Base-by-base conservation (phyloP, 768 basidiomycete species). In the Suillus plorans region DNA sequence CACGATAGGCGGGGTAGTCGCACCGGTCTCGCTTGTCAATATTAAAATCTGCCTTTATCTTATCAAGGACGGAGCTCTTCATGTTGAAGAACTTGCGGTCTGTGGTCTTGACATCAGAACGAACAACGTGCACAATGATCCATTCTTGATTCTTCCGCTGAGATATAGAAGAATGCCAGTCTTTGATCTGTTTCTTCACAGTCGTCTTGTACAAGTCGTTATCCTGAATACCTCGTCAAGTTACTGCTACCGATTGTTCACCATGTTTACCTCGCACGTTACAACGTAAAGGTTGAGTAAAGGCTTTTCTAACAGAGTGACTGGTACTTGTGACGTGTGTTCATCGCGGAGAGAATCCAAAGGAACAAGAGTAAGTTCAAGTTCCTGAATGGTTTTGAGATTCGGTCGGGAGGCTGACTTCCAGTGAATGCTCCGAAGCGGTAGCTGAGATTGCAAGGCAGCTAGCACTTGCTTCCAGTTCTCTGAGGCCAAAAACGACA, bases 381-480 rank as follows among this genome's bases (percentile, higher is more conserved):
- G 83, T 68, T 94, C 89, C 72, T 95, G 94, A 60, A 99, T 94
- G 1, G 94, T 97, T 67, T 91, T 85, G 50, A 95, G 80, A 18
- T 86, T 86, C 5, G 90, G 83, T 50, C 89, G 82, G 2, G 88
- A 85, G 5, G 84, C 71, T 20, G 91, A 85, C 75, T 92, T 96
- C 96, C 97, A 98, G 76, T 98, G 94, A 34, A 99, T 85, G 77
- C 90, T 96, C 60, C 90, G 87, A 61, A 99, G 80, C 0, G 97
- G 97, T 7, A 93, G 77, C 69, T 91, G 92, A 1, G 86, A 83
- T n/a, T 80, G 74, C 41, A 95, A 78, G 4, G 89, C 85, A 20
- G 80, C 76, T 66, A 86, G 81, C 34, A 92, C 83, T 72, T 91
- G 89, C 64, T 80, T 84, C 88, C 92, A 94, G 71, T 84, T 87